phyloP scores from a whole-genome alignment of 148 eudicot genomes.

The Heliamphora exappendiculata region DNA sequence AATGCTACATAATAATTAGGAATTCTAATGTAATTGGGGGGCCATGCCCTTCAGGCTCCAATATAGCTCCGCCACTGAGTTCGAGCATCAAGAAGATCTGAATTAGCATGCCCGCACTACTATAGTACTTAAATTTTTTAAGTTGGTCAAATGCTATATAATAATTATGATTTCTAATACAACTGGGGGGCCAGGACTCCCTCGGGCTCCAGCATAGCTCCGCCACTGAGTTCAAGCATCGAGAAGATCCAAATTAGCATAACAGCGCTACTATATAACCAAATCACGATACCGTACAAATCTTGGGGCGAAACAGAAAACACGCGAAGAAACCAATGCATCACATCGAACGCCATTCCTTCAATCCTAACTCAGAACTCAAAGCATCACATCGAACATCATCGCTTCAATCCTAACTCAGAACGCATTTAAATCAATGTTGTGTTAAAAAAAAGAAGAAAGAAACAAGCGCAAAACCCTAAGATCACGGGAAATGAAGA shows the following conservation, averaged over 20 bases:
- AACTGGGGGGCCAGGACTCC: too few species aligned
- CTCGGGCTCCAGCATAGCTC: too few species aligned
- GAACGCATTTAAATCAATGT: not conserved
- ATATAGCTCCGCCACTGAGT: too few species aligned
- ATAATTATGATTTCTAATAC: too few species aligned
- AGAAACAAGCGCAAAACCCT: slow-evolving; percentile 9
- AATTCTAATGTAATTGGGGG: too few species aligned
- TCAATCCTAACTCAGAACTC: not conserved
- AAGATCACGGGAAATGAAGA: not conserved
- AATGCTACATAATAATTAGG: too few species aligned
- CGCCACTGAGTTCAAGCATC: not conserved
- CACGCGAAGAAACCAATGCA: not conserved
- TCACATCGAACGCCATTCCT: not conserved
- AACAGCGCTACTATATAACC: not conserved
- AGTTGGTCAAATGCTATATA: too few species aligned
- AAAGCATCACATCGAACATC: slow-evolving; percentile 5
- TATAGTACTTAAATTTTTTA: too few species aligned
- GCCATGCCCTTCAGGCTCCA: too few species aligned
- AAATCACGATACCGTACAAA: not conserved
- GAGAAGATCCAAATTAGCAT: not conserved
- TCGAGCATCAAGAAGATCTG: not conserved
- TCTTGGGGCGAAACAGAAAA: not conserved
- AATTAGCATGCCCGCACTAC: not conserved
- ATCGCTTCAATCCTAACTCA: not conserved
- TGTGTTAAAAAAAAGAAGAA: too few species aligned